phyloP scores from a whole-genome alignment of 257 asterid species.

The Buddleja alternifolia region DNA sequence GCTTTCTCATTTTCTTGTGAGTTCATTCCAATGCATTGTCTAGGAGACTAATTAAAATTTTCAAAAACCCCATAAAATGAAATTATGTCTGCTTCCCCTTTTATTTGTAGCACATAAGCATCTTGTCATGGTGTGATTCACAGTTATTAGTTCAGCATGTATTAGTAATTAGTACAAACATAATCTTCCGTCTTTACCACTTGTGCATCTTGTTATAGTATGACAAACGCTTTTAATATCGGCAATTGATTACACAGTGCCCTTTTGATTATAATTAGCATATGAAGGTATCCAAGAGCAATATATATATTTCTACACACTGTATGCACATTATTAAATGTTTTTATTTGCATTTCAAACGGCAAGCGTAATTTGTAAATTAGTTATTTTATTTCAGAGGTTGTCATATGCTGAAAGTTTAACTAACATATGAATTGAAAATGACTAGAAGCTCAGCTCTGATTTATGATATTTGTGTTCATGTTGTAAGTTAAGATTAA shows the following conservation, averaged over 20 bases:
- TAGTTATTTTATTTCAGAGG: neutral
- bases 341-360: constrained; percentile 16
- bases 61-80: constrained; percentile 3
- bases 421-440: neutral
- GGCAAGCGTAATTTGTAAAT: neutral
- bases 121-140: neutral
- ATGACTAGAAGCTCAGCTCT: neutral
- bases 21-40: constrained; percentile 1
- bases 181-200: neutral
- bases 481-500: constrained; percentile 5
- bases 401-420: constrained; percentile 18
- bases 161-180: neutral
- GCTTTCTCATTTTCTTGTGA: neutral
- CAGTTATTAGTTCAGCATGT: neutral
- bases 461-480: neutral
- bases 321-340: neutral
- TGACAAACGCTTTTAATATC: constrained; percentile 2
- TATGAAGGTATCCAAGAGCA: neutral
- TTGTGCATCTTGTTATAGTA: neutral
- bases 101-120: neutral
- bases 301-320: neutral
- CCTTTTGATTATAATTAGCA: neutral
- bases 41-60: constrained; percentile 11
- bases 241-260: constrained; percentile 2
- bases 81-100: constrained; percentile 15